phyloP scores from a whole-genome alignment of 306 rosid species.

The Calophaca sinica region DNA sequence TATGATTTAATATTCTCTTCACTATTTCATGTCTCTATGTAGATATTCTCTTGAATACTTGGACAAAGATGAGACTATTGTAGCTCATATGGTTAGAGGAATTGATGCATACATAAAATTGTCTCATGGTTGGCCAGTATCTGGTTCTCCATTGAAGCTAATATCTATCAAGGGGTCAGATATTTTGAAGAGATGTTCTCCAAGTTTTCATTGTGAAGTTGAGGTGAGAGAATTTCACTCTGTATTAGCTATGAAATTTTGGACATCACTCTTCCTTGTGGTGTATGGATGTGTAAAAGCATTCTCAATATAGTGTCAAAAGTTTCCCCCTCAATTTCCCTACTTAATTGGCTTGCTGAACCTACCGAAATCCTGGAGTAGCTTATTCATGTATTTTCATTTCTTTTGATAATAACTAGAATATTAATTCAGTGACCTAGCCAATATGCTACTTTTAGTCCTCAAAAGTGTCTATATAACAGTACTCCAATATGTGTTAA shows the following conservation, averaged over 20 bases:
- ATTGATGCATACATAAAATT: slow-evolving; percentile 73
- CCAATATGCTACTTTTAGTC: slow-evolving; percentile 13
- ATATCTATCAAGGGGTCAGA: slow-evolving; percentile 67
- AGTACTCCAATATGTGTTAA: not conserved
- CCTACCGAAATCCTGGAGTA: slow-evolving; percentile 15
- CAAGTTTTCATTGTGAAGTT: slow-evolving; percentile 66
- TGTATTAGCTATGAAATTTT: slow-evolving; percentile 18
- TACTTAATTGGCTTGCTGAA: slow-evolving; percentile 24
- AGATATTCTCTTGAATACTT: slow-evolving; percentile 70
- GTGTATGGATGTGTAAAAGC: slow-evolving; percentile 25
- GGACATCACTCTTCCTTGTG: slow-evolving; percentile 26
- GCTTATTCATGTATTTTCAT: slow-evolving; percentile 32
- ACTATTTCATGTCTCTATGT: slow-evolving; percentile 41
- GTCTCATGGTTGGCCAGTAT: slow-evolving; percentile 77
- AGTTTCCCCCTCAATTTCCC: slow-evolving; percentile 13
- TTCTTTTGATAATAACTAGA: slow-evolving; percentile 29
- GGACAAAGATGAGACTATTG: slow-evolving; percentile 70
- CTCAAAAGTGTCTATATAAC: not conserved
- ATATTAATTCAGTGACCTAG: slow-evolving; percentile 21
- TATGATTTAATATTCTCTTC: slow-evolving; percentile 35
- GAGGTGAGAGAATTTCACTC: slow-evolving; percentile 60
- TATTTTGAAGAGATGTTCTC: slow-evolving; percentile 58
- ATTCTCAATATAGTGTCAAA: slow-evolving; percentile 5
- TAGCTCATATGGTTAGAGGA: slow-evolving; percentile 71
- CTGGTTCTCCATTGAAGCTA: slow-evolving; percentile 72